phyloP scores from a whole-genome alignment of 164 flowering plant species.

The Chimonanthus praecox region DNA sequence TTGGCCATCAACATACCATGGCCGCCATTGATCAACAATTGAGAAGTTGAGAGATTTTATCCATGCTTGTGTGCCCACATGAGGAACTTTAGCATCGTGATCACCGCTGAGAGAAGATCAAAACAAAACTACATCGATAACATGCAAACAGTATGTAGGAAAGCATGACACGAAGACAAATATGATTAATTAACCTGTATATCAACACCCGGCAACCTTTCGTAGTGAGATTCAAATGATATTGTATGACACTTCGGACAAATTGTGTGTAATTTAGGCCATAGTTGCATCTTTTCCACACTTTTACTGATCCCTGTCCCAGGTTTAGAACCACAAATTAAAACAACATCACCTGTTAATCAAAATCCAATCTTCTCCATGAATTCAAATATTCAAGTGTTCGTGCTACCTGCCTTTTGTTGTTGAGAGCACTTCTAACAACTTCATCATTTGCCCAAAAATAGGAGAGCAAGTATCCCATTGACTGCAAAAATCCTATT shows the following conservation, averaged over 20 bases:
- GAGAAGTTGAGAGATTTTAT: slow-evolving; percentile 40
- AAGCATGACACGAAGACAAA: background rate
- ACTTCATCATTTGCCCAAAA: slow-evolving; percentile 2
- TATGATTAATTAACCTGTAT: slow-evolving; percentile 2
- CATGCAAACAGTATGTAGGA: background rate
- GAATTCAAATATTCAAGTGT: background rate
- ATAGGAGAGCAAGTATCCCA: background rate
- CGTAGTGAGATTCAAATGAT: slow-evolving; percentile 3
- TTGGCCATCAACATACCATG: slow-evolving; percentile 44
- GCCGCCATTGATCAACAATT: slow-evolving; percentile 49
- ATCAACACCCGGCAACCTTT: slow-evolving; percentile 11
- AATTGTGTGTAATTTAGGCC: background rate
- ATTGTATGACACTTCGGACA: background rate
- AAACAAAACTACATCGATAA: background rate
- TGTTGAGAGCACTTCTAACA: slow-evolving; percentile 2
- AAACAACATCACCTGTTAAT: no score
- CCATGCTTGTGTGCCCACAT: slow-evolving; percentile 46
- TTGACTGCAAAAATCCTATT: background rate
- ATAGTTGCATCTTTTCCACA: slow-evolving; percentile 5
- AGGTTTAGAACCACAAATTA: no score
- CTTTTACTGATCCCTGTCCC: background rate
- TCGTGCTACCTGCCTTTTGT: background rate
- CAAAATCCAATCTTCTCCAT: background rate
- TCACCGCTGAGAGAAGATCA: slow-evolving; percentile 37
- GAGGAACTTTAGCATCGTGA: slow-evolving; percentile 39